phyloP scores from a whole-genome alignment of 768 basidiomycete genomes.

The Tubosaeta sp. region DNA sequence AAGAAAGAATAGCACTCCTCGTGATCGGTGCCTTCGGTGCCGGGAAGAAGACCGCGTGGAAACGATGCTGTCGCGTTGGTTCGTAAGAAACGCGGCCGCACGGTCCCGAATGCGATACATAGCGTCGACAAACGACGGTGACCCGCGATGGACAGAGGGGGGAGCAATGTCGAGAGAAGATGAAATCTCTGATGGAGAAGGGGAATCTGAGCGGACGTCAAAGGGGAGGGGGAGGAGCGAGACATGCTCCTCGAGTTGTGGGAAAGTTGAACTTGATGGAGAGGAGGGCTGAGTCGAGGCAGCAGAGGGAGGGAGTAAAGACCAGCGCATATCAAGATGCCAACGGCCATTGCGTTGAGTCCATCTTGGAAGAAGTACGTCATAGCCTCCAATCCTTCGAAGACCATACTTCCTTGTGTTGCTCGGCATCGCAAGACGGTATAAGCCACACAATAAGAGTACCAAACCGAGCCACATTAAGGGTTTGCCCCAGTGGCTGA shows the following conservation, averaged over 20 bases:
- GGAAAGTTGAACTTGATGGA: slow-evolving; percentile 45
- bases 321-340: slow-evolving; percentile 64
- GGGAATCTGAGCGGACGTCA: slow-evolving; percentile 53
- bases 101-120: slow-evolving; percentile 57
- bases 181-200: slow-evolving; percentile 47
- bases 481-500: slow-evolving; percentile 81
- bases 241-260: slow-evolving; percentile 46
- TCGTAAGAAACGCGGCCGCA: slow-evolving; percentile 42
- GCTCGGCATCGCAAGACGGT: slow-evolving; percentile 51
- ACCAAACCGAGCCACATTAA: slow-evolving; percentile 82
- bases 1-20: slow-evolving; percentile 74
- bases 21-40: slow-evolving; percentile 43
- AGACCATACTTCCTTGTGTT: slow-evolving; percentile 59
- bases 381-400: slow-evolving; percentile 66
- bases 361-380: slow-evolving; percentile 73
- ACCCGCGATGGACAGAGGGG: slow-evolving; percentile 34
- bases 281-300: slow-evolving; percentile 40
- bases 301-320: slow-evolving; percentile 42
- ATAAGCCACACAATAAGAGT: slow-evolving; percentile 65
- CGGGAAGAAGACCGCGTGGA: slow-evolving; percentile 46
- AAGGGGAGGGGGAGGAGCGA: slow-evolving; percentile 63
- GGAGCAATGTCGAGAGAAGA: slow-evolving; percentile 40
- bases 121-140: slow-evolving; percentile 45
- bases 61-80: slow-evolving; percentile 33
- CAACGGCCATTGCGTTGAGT: slow-evolving; percentile 67